These are phyloP conservation scores for Wickerhamomyces ciferrii DNA, from an alignment of 805 yeast species.

Conservation along the genomic window DNA sequence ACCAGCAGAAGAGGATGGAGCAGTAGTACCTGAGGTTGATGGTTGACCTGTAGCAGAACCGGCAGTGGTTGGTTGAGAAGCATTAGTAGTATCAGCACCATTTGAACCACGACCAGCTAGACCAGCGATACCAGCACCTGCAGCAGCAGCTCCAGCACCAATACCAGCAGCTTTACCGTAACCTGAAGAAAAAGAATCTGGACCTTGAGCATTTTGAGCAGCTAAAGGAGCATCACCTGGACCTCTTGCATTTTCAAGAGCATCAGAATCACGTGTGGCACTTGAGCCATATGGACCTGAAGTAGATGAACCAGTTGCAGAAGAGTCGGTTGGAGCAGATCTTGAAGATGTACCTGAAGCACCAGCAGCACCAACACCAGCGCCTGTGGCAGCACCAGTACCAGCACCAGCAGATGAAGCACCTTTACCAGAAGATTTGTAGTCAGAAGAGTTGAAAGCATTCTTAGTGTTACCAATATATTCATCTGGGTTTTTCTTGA, in stretches of 20 bases:
- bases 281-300: not conserved
- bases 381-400: not conserved
- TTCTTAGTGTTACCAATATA: constrained; percentile 5
- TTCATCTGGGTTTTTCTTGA: constrained; percentile 2
- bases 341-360: not conserved
- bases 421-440: not conserved
- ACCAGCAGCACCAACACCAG: not conserved
- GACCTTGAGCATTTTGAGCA: too few species aligned
- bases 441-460: constrained; percentile 1
- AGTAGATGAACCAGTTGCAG: not conserved
- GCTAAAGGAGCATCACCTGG: not conserved
- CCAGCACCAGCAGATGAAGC: not conserved
- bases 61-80: not conserved
- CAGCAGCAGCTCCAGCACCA: not conserved
- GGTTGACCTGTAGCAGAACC: not conserved
- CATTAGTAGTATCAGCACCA: not conserved
- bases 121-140: not conserved
- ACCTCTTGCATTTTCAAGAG: not conserved
- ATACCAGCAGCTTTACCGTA: not conserved
- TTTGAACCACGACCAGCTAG: not conserved
- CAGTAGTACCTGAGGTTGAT: not conserved
- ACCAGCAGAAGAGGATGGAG: not conserved
- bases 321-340: constrained; percentile 1
- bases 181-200: too few species aligned
- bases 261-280: not conserved